Conservation (phyloP, 768 basidiomycete genomes). For the Lenzites betulinus region DNA sequence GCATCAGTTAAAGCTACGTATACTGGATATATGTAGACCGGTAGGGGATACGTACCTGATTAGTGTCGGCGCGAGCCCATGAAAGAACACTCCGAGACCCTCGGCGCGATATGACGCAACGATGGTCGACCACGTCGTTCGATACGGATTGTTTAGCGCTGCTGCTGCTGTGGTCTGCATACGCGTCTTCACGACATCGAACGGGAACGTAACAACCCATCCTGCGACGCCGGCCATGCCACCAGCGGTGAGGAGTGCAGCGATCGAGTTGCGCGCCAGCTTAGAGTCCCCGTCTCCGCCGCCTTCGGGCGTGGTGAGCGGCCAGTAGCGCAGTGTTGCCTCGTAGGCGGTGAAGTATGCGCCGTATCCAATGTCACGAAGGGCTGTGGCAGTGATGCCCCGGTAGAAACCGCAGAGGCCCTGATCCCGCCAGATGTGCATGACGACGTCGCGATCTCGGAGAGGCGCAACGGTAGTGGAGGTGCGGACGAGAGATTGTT, state of each 20-base stretch:
- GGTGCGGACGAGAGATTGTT: constrained; percentile 52
- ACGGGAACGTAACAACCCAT: constrained; percentile 82
- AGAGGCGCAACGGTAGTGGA: constrained; percentile 23
- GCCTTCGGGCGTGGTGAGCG: constrained; percentile 28
- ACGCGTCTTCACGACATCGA: constrained; percentile 90
- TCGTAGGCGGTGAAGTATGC: constrained; percentile 79
- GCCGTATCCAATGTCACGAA: constrained; percentile 83
- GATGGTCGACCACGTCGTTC: constrained; percentile 59
- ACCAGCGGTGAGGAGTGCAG: constrained; percentile 68
- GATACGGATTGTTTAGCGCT: constrained; percentile 50
- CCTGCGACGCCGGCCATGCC: constrained; percentile 76
- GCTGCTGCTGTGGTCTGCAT: constrained; percentile 55
- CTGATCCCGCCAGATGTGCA: constrained; percentile 51
- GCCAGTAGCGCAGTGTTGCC: constrained; percentile 56
- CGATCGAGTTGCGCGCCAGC: constrained; percentile 47
- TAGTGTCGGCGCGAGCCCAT: constrained; percentile 78
- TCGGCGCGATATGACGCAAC: constrained; percentile 61
- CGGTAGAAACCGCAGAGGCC: constrained; percentile 76
- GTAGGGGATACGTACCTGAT: constrained; percentile 55
- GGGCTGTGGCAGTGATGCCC: constrained; percentile 69
- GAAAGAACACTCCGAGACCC: constrained; percentile 70
- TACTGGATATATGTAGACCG: neutral
- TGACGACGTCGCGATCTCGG: constrained; percentile 50
- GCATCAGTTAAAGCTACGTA: neutral
- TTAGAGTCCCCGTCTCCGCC: constrained; percentile 41